Conservation (phyloP, 352 stramenopile genomes). For the Globisporangium paddicum region DNA sequence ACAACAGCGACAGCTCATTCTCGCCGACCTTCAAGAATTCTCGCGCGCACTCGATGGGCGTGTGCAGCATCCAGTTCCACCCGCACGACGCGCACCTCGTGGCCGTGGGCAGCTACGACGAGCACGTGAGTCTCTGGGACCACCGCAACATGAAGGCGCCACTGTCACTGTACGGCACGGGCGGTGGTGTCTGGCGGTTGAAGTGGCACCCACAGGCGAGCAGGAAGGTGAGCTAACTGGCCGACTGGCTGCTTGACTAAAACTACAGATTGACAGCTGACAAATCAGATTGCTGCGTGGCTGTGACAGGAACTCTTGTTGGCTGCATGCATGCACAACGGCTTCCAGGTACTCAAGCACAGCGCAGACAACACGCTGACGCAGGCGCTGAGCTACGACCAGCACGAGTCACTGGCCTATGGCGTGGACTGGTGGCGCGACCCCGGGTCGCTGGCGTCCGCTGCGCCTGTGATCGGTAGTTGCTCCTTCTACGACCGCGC, state of each 20-base stretch:
- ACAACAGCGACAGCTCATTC: background rate
- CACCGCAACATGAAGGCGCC: slow-evolving; percentile 52
- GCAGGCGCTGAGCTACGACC: slow-evolving; percentile 35
- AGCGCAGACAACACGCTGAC: slow-evolving; percentile 8
- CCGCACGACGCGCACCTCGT: slow-evolving; percentile 55
- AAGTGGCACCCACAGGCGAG: slow-evolving; percentile 67
- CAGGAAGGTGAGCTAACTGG: slow-evolving; percentile 35
- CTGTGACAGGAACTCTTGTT: slow-evolving; percentile 52
- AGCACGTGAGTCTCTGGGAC: slow-evolving; percentile 77
- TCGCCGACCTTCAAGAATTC: slow-evolving; percentile 53
- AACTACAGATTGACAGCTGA: background rate
- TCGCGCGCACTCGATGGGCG: slow-evolving; percentile 70
- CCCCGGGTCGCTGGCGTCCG: slow-evolving; percentile 25
- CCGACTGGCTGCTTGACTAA: background rate
- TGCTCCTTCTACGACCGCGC: slow-evolving; percentile 80
- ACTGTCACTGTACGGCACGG: slow-evolving; percentile 37
- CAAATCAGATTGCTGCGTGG: background rate
- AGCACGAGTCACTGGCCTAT: slow-evolving; percentile 78
- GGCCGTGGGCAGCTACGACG: slow-evolving; percentile 83
- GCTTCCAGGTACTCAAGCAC: slow-evolving; percentile 68
- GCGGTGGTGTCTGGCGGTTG: slow-evolving; percentile 76
- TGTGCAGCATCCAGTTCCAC: slow-evolving; percentile 85
- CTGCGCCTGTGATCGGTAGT: slow-evolving; percentile 51
- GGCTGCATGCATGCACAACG: slow-evolving; percentile 83
- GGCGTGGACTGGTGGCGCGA: slow-evolving; percentile 80